These are phyloP conservation scores for Schizosaccharomyces versatilis DNA, from an alignment of 1,139 yeast species.

Conservation along the genomic window DNA sequence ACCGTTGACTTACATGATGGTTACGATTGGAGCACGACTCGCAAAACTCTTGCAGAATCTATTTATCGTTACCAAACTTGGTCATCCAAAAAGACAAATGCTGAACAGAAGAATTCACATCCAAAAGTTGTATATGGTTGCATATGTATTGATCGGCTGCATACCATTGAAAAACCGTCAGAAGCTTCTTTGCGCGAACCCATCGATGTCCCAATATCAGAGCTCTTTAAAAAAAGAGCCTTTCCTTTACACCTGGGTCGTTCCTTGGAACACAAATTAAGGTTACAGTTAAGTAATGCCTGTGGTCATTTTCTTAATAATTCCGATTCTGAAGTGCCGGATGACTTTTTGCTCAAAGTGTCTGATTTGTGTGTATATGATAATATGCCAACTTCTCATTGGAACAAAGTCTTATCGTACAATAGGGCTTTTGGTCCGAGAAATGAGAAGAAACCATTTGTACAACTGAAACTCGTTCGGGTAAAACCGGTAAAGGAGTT, in stretches of 20 bases:
- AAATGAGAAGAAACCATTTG: conserved; percentile 37
- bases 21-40: conserved; percentile 71
- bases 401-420: conserved; percentile 67
- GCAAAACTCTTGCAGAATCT: conserved; percentile 40
- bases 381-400: conserved; percentile 66
- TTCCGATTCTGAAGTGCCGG: conserved; percentile 27
- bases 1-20: conserved; percentile 60
- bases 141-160: conserved; percentile 2
- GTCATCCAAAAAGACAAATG: conserved; percentile 20
- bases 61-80: conserved; percentile 24
- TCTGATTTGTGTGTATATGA: conserved; percentile 40
- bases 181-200: conserved; percentile 4
- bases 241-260: conserved; percentile 33
- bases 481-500: conserved; percentile 43
- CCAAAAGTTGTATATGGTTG: background rate
- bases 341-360: conserved; percentile 25
- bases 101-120: conserved; percentile 4
- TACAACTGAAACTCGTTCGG: conserved; percentile 31
- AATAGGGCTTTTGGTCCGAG: conserved; percentile 47
- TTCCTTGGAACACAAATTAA: conserved; percentile 40
- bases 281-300: conserved; percentile 32
- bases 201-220: background rate
- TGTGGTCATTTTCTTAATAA: conserved; percentile 27
- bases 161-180: conserved; percentile 30
- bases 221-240: conserved; percentile 15